Conservation (phyloP, 2,329 filamentous ascomycete genomes). For the Myrmaecium sp. region DNA sequence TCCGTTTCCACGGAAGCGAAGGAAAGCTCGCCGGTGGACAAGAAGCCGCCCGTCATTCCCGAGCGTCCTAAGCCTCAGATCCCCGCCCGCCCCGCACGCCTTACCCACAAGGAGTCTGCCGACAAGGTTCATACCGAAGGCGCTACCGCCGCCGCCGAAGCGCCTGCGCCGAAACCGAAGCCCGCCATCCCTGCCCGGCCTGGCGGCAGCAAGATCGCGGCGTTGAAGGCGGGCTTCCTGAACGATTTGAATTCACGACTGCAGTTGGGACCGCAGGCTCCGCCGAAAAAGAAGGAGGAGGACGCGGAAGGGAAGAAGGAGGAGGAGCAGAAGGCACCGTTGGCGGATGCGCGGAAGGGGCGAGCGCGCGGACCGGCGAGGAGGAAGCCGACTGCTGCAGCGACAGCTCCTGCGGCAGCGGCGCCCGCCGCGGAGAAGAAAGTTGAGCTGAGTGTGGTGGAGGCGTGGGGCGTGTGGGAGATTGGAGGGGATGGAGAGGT, state of each 20-base stretch:
- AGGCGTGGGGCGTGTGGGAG: conserved; percentile 17
- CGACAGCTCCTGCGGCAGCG: conserved; percentile 18
- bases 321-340: conserved; percentile 55
- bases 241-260: conserved; percentile 83
- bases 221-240: conserved; percentile 81
- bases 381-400: conserved; percentile 41
- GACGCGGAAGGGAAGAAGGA: conserved; percentile 31
- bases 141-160: conserved; percentile 15
- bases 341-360: conserved; percentile 78
- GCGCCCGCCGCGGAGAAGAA: conserved; percentile 16
- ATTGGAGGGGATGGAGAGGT: conserved; percentile 18
- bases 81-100: conserved; percentile 42
- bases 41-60: conserved; percentile 33
- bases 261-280: conserved; percentile 62
- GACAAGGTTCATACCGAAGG: conserved; percentile 17
- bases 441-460: conserved; percentile 29
- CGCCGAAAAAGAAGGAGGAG: conserved; percentile 53
- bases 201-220: conserved; percentile 71
- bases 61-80: conserved; percentile 48
- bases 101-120: conserved; percentile 12
- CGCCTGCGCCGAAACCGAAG: conserved; percentile 49
- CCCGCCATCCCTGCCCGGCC: conserved; percentile 68
- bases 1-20: conserved; percentile 9
- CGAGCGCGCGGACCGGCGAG: conserved; percentile 76
- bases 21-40: conserved; percentile 31